Evolutionary conservation across 1,284 basidiomycete genomes (phyloP), one percentile per base, ranked within the genome.

Genomic region (Melanopsichium pennsylvanicum): DNA sequence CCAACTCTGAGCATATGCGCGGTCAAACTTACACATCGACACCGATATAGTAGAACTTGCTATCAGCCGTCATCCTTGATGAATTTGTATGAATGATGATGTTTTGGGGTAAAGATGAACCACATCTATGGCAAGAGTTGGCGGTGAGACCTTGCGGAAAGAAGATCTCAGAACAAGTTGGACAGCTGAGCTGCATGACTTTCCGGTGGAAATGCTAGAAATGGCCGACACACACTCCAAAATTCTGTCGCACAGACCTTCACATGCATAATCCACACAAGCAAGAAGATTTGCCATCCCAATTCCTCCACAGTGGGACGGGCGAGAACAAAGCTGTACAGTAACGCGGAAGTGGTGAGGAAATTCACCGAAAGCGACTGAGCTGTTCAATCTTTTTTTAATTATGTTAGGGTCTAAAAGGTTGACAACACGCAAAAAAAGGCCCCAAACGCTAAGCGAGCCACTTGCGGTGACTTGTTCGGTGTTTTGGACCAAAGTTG

Each of bases 21-120:
- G n/a, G n/a, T n/a, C n/a, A n/a, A n/a, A 76, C 84, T 76, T 63
- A 85, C 84, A 87, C 86, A 74, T 87, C 86, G 51, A 87, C 84
- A 5, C 86, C 86, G 61, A 87, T 84, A 70, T 83, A 87, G 73
- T 85, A 85, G 36, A 56, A 51, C 25, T 61, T 61, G 40, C 33
- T 45, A 13, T 51, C 38, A 36, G 49, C 44, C 21, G 40, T 66
- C 51, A 45, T 66, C 11, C 15, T 32, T 10, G 34, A 7, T 22
- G 39, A 26, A 32, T 19, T 8, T 22, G 18, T 5, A 15, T 13
- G 37, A 37, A 9, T 33, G 33, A 31, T 15, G 31, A 9, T 21
- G 34, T 27, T 19, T 26, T 27, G 16, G 45, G 45, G 27, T 13
- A 29, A 29, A 13, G 27, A 29, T 29, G 27, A 29, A 29, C 13